phyloP scores from a whole-genome alignment of 306 rosid genomes.

The Betula pendula region DNA sequence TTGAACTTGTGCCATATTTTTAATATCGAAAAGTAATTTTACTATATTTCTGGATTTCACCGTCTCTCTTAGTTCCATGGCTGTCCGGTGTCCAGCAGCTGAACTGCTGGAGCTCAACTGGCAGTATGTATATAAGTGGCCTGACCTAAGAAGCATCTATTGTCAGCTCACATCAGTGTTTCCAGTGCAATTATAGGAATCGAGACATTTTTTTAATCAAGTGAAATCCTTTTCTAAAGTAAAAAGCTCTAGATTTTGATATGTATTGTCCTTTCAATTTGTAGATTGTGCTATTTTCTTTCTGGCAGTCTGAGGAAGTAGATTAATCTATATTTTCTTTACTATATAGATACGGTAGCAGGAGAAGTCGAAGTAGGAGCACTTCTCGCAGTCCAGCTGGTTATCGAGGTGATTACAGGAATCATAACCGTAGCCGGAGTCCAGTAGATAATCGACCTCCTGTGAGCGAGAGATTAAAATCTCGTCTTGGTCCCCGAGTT shows the following conservation, averaged over 20 bases:
- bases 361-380: constrained; percentile 77
- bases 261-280: neutral
- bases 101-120: neutral
- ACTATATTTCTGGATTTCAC: neutral
- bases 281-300: constrained; percentile 5
- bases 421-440: constrained; percentile 50
- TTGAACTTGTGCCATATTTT: too few relatives aligned
- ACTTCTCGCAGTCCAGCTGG: constrained; percentile 70
- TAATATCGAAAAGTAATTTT: too few relatives aligned
- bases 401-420: constrained; percentile 50
- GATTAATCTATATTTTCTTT: constrained; percentile 1
- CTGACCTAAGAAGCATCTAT: neutral
- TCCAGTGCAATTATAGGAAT: neutral
- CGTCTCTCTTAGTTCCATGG: neutral
- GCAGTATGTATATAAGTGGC: neutral
- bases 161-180: neutral
- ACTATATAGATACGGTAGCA: constrained; percentile 48
- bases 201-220: neutral
- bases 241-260: neutral
- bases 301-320: neutral
- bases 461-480: constrained; percentile 70
- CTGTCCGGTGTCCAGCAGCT: neutral
- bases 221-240: neutral
- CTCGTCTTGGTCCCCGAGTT: constrained; percentile 78
- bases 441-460: constrained; percentile 62